These are phyloP conservation scores for Penicillium sp. DNA, from an alignment of 2,329 filamentous ascomycete species.

Conservation along the genomic window DNA sequence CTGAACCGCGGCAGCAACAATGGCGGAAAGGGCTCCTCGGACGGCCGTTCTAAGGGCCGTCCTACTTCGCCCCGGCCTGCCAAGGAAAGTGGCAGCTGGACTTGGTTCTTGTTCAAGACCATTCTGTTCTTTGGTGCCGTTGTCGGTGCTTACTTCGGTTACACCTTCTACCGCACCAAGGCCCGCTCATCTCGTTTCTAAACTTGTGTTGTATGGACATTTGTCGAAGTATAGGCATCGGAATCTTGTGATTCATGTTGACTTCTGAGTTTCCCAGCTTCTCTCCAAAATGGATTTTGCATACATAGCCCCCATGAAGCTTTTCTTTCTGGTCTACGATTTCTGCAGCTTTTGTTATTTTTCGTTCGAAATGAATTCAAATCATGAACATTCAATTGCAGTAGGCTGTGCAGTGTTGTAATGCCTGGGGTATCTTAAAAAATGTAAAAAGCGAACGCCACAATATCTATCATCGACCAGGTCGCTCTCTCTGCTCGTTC, in stretches of 20 bases:
- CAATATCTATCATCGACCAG: constrained; percentile 5
- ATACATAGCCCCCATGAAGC: constrained; percentile 20
- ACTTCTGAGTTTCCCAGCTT: constrained; percentile 21
- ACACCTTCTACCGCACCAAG: constrained; percentile 73
- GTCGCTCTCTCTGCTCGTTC: constrained; percentile 58
- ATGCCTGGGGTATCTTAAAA: constrained; percentile 17
- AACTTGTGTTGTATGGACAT: constrained; percentile 6
- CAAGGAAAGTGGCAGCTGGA: constrained; percentile 56
- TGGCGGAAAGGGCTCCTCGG: constrained; percentile 28
- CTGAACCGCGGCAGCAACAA: constrained; percentile 43
- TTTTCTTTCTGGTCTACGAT: constrained; percentile 16
- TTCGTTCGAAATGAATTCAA: constrained; percentile 24
- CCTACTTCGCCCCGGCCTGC: constrained; percentile 15
- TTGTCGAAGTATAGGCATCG: constrained; percentile 14
- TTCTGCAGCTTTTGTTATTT: constrained; percentile 10
- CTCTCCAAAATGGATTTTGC: constrained; percentile 21
- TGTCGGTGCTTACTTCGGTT: constrained; percentile 81
- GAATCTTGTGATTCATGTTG: constrained; percentile 15
- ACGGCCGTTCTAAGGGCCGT: constrained; percentile 27
- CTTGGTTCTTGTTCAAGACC: constrained; percentile 78
- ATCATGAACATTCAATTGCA: constrained; percentile 18
- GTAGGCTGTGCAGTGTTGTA: background rate
- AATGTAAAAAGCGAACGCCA: constrained; percentile 6
- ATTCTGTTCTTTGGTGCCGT: constrained; percentile 71
- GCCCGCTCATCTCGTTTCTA: constrained; percentile 51